Evolutionary conservation across 257 asterid genomes (phyloP).

Genomic region (Nicotiana noctiflora): DNA sequence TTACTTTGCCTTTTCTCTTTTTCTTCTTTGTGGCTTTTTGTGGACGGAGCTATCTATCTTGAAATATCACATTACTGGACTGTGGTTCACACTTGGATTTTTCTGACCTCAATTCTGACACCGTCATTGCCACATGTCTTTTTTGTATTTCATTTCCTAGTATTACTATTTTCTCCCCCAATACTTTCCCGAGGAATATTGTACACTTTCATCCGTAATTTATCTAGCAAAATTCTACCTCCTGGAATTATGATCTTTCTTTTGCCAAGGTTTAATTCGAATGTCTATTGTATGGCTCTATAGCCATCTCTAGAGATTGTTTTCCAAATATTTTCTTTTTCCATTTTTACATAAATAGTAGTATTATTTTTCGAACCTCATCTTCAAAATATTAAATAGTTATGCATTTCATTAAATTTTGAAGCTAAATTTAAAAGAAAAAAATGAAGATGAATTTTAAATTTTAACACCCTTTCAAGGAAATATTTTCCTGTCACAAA

Average conservation of each 20-base stretch:
- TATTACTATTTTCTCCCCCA: not conserved
- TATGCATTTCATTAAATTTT: too few species aligned
- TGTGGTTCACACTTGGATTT: not conserved
- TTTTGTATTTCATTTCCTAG: not conserved
- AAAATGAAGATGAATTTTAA: too few species aligned
- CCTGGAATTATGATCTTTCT: not conserved
- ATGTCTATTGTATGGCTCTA: not conserved
- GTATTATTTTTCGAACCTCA: too few species aligned
- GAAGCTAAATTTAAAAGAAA: too few species aligned
- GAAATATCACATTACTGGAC: not conserved
- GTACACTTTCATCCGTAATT: not conserved
- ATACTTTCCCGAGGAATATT: not conserved
- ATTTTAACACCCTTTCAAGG: too few species aligned
- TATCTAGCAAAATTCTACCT: not conserved
- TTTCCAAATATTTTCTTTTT: too few species aligned
- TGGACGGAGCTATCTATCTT: not conserved
- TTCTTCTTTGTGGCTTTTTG: not conserved
- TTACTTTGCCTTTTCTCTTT: not conserved
- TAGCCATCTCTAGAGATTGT: too few species aligned
- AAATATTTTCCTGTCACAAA: too few species aligned
- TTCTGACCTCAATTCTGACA: not conserved
- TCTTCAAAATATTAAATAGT: too few species aligned
- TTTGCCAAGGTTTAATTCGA: not conserved
- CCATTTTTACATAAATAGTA: too few species aligned
- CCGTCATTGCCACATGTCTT: not conserved